A percentile compares a stretch with the other conserved stretches of the same genome.
These are phyloP conservation scores for Hanseniaspora mollemarum DNA, from an alignment of 805 yeast genomes.

Conservation along the genomic window DNA sequence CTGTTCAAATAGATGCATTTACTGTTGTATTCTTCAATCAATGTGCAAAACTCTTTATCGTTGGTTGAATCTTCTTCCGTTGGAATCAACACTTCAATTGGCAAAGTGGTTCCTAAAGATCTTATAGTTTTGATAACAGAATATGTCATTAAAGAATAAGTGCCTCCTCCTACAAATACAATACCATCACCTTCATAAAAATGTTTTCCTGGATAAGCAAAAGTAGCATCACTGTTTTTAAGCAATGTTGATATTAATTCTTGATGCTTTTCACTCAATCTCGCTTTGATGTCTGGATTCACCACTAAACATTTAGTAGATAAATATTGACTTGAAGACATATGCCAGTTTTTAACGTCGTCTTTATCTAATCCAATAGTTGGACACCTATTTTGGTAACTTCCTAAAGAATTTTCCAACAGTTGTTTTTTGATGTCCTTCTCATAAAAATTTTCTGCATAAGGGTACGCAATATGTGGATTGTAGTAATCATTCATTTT, in stretches of 20 bases:
- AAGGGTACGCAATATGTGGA: slow-evolving; percentile 4
- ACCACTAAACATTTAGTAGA: neutral
- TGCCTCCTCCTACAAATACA: slow-evolving; percentile 66
- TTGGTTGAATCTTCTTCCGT: slow-evolving; percentile 43
- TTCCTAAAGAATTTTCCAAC: neutral
- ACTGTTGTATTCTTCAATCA: slow-evolving; percentile 40
- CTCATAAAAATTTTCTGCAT: slow-evolving; percentile 2
- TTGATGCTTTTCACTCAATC: neutral
- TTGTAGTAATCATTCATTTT: neutral
- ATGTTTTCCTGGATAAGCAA: slow-evolving; percentile 4
- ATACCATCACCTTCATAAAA: slow-evolving; percentile 42
- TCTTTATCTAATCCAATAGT: slow-evolving; percentile 3
- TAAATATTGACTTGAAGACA: neutral
- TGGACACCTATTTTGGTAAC: slow-evolving; percentile 8
- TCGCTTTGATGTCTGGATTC: neutral
- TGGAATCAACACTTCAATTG: slow-evolving; percentile 76
- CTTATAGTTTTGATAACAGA: slow-evolving; percentile 45
- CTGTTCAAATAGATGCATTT: slow-evolving; percentile 46
- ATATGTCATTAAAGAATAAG: slow-evolving; percentile 51
- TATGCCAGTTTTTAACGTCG: slow-evolving; percentile 7
- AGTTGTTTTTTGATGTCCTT: slow-evolving; percentile 4
- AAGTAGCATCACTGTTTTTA: neutral
- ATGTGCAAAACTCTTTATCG: slow-evolving; percentile 59
- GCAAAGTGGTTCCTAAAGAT: slow-evolving; percentile 53
- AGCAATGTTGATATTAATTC: neutral